phyloP scores from a whole-genome alignment of 352 stramenopile species.

The Globisporangium irregulare region DNA sequence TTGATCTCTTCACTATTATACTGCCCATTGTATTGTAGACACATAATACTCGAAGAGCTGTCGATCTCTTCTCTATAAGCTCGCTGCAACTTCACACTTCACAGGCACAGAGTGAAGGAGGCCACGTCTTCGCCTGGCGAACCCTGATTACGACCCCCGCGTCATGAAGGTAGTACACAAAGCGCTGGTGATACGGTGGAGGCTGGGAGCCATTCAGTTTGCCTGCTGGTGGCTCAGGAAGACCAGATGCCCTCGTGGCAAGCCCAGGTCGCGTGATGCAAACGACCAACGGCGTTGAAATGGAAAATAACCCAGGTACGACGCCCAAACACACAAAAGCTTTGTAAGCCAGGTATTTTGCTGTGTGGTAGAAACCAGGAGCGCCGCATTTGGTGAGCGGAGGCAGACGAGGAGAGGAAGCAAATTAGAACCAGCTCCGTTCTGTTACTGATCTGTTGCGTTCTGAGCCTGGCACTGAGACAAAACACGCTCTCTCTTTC shows the following conservation, averaged over 20 bases:
- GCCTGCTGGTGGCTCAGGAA: not conserved
- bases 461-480: not conserved
- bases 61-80: too few species aligned
- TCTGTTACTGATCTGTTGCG: not conserved
- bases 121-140: too few species aligned
- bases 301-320: too few species aligned
- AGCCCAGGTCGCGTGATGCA: not conserved
- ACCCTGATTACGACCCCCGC: too few species aligned
- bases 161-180: too few species aligned
- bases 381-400: not conserved
- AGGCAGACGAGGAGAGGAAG: not conserved
- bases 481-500: not conserved
- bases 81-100: too few species aligned
- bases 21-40: too few species aligned
- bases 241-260: not conserved
- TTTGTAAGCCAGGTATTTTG: not conserved
- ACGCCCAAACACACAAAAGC: not conserved
- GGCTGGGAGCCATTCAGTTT: not conserved
- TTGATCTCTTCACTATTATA: too few species aligned
- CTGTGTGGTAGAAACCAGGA: not conserved
- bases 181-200: too few species aligned
- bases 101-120: too few species aligned
- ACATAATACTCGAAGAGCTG: too few species aligned
- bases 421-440: not conserved
- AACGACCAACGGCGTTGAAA: too few species aligned